Base-by-base conservation (phyloP, 73 alveolate genomes). In the Paramecium tetraurelia region DNA sequence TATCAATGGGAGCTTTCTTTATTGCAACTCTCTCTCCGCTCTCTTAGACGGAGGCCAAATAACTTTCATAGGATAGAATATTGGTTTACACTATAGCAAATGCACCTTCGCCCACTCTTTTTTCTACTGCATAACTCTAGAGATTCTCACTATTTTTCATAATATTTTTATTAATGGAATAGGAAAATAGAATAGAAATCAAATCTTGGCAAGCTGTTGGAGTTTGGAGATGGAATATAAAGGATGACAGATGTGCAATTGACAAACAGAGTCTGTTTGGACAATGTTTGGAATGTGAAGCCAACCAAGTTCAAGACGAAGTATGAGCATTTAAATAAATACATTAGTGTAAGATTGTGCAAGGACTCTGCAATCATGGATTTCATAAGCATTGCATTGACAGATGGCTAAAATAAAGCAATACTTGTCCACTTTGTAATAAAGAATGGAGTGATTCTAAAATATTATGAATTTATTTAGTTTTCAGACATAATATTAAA, bases 61-160 rank as follows among this genome's bases (percentile, higher is more conserved):
- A 97, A 12, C 84, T 63, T 5, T 31, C 7, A 53, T n/a, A 53
- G 18, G 33, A 16, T 53, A 18, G 1, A 1, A 22, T 63, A 24
- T 24, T 14, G 31, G 2, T 14, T 22, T 63, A 63, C 84, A 97
- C 99, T 1, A 93, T 92, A 36, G 98, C 98, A 89, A 94, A 96
- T 16, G 99, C 93, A 58, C 99, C 99, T 27, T 96, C 92, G 9
- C 98, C 99, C 27, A 95, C 92, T 36, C 92, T 95, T 57, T 94
- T 88, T 58, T 93, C 96, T 1, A 92, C 92, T 69, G 75, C 50
- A 85, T 93, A 94, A 59, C 87, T 69, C 16, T 85, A 31, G 9
- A 69, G 58, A 29, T 80, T 80, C 24, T 63, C 84, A 63, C 24
- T 63, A 63, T 63, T 63, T 63, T 63, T 63, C 84, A 63, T 63